Conservation (phyloP, 2,329 filamentous ascomycete species). For the Paracoccidioides lutzii region DNA sequence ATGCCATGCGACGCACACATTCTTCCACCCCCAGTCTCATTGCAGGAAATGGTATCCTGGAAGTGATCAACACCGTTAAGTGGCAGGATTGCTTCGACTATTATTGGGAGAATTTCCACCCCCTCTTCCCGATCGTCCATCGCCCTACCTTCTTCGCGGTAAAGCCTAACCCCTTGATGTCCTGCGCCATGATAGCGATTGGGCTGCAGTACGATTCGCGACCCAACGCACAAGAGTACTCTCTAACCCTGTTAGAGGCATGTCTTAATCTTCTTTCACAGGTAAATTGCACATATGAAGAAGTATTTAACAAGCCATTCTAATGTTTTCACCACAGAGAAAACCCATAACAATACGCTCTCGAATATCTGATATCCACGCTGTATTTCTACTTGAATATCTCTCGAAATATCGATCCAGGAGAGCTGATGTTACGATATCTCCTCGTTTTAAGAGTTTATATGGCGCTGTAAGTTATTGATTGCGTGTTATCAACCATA, state of each 20-base stretch:
- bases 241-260: slow-evolving; percentile 21
- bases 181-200: slow-evolving; percentile 24
- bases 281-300: slow-evolving; percentile 5
- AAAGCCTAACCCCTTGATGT: slow-evolving; percentile 21
- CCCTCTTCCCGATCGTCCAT: slow-evolving; percentile 25
- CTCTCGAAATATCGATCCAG: slow-evolving; percentile 23
- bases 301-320: background rate
- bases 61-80: slow-evolving; percentile 23
- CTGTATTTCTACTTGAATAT: slow-evolving; percentile 24
- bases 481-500: background rate
- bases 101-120: slow-evolving; percentile 26
- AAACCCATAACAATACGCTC: slow-evolving; percentile 22
- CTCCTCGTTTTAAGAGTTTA: slow-evolving; percentile 21
- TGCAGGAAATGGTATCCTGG: slow-evolving; percentile 22
- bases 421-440: slow-evolving; percentile 21
- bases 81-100: slow-evolving; percentile 24
- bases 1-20: slow-evolving; percentile 27
- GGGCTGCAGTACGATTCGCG: slow-evolving; percentile 24
- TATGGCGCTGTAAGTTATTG: slow-evolving; percentile 21
- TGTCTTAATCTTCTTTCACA: slow-evolving; percentile 21
- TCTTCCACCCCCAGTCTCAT: slow-evolving; percentile 22
- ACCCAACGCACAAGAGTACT: slow-evolving; percentile 24
- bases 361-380: slow-evolving; percentile 23
- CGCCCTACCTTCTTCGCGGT: slow-evolving; percentile 21
- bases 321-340: slow-evolving; percentile 11